A percentile compares a stretch with the other conserved stretches of the same genome.
phyloP scores from a whole-genome alignment of 129 eudicot genomes.

The Helichrysum umbraculigerum region DNA sequence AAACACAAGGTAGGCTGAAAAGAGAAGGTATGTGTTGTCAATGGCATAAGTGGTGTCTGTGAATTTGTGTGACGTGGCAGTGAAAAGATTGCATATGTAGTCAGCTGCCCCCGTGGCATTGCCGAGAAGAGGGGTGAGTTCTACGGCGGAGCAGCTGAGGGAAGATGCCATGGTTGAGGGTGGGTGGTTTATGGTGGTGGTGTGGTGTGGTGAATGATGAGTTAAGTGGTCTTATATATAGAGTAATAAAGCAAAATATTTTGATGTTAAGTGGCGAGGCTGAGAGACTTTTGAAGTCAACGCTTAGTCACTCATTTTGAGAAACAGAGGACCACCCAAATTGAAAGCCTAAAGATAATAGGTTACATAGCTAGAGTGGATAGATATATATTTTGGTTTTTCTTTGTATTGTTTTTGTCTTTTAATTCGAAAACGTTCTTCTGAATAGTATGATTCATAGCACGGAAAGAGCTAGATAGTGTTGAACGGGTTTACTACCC shows the following conservation, averaged over 20 bases:
- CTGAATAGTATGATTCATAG: no score
- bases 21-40: conserved; percentile 58
- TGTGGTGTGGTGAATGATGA: neutral
- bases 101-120: conserved; percentile 51
- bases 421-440: no score
- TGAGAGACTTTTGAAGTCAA: conserved; percentile 26
- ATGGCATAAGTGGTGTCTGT: conserved; percentile 49
- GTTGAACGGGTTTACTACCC: no score
- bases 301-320: neutral
- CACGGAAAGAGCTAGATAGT: no score
- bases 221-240: conserved; percentile 16
- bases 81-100: conserved; percentile 52
- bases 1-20: conserved; percentile 70
- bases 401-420: no score
- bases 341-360: neutral
- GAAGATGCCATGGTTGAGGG: conserved; percentile 25
- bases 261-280: conserved; percentile 14
- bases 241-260: neutral
- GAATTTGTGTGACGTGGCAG: conserved; percentile 31
- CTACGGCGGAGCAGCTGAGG: conserved; percentile 13
- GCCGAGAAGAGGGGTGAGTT: conserved; percentile 35
- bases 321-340: conserved; percentile 27
- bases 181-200: conserved; percentile 10
- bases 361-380: neutral
- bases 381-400: no score